Percentiles rank a stretch among this genome's conserved stretches.
Conservation (phyloP, 768 basidiomycete genomes). For the Cystofilobasidium ferigula region DNA sequence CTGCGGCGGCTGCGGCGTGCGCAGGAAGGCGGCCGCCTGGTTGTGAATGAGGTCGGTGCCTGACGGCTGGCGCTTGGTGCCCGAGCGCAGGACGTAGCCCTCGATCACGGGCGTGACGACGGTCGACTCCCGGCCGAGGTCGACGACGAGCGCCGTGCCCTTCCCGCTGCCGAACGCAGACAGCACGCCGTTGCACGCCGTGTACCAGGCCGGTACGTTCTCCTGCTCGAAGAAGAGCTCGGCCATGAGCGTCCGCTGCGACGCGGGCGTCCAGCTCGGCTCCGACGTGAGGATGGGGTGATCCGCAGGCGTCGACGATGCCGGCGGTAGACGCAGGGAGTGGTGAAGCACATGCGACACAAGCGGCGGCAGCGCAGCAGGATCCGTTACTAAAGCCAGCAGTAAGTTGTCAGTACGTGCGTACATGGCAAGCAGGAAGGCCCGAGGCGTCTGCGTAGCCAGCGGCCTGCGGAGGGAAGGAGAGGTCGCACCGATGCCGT, state of each 20-base stretch:
- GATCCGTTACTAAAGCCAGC: constrained; percentile 32
- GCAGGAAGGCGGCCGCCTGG: constrained; percentile 56
- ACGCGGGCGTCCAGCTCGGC: constrained; percentile 86
- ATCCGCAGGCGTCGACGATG: constrained; percentile 50
- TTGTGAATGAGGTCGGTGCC: constrained; percentile 54
- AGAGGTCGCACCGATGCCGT: constrained; percentile 69
- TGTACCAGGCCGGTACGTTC: constrained; percentile 86
- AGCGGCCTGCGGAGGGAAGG: neutral
- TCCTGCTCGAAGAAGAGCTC: constrained; percentile 98
- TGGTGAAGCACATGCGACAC: constrained; percentile 44
- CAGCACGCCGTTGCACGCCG: constrained; percentile 85
- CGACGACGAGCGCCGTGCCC: constrained; percentile 91
- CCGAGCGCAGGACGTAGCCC: constrained; percentile 93
- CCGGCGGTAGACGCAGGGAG: constrained; percentile 51
- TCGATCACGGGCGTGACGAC: constrained; percentile 94
- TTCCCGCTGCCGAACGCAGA: constrained; percentile 97
- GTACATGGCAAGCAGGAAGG: constrained; percentile 33
- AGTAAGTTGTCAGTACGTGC: neutral
- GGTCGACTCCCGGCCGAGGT: constrained; percentile 77
- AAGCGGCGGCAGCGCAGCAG: constrained; percentile 35
- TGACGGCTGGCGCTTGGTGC: constrained; percentile 48
- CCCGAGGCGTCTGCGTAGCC: neutral
- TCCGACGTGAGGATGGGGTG: constrained; percentile 91
- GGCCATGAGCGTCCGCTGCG: constrained; percentile 87
- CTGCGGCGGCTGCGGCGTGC: neutral